Base-by-base conservation (phyloP, 2,329 filamentous ascomycete species). In the Microsporum ferrugineum region DNA sequence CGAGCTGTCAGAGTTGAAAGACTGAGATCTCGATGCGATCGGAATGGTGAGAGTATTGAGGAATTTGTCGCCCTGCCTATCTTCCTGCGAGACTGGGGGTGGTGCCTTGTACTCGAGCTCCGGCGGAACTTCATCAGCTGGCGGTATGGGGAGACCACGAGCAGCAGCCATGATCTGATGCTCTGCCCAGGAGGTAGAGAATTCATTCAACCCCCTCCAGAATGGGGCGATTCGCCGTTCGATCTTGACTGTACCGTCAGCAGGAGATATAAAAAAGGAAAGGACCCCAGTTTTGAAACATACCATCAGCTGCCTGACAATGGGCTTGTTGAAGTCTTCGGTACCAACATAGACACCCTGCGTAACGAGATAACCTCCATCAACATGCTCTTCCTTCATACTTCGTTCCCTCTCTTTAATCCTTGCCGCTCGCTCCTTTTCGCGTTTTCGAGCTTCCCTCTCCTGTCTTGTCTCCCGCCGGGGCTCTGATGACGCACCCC, bases 281-380 rank as follows among this genome's bases (percentile, higher is more conserved):
- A 23, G 17, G 17, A 23, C 17, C 17, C 34, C 12, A n/a, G 14
- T 31, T 43, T 7, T 3, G 29, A 27, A 27, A 47, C 77, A 70
- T 81, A 95, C 91, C 86, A 94, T 92, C 60, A 99, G 78, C 72
- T 96, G 91, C 66, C 94, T 84, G 61, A 97, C 92, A 56, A 89
- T 79, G 17, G 83, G 77, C 74, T 97, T 97, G 78, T 84, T 95
- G 72, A 92, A 99, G 75, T 99, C 94, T 75, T 99, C 94, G 0
- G 85, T 79, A 0, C 92, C 91, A 27, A 89, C 92, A 71, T 99
- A 99, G 57, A 91, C 89, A 39, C 94, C 94, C 71, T 96, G 84
- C 0, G 94, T 99, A 36, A 99, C 94, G 56, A 99, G 77, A 76
- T 87, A 99, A 27, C 94, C 94, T 23, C 94, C 94, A 73, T 99